phyloP scores from a whole-genome alignment of 805 yeast genomes.

The Barnettozyma siamensis region DNA sequence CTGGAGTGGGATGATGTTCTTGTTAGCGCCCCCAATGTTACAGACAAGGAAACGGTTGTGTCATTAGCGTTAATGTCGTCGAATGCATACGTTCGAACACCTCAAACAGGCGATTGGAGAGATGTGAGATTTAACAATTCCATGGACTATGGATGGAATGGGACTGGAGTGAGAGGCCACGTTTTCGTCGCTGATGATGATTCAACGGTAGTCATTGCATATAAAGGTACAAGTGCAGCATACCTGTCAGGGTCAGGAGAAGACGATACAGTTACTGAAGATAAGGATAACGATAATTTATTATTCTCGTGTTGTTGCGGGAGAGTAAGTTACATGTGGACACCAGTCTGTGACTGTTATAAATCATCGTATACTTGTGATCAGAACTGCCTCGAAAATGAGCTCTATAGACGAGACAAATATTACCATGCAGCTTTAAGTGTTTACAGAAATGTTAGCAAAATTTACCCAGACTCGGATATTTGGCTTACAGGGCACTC shows the following conservation, averaged over 20 bases:
- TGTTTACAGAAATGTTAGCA: conserved; percentile 65
- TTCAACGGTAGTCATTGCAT: conserved; percentile 61
- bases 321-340: conserved; percentile 84
- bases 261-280: conserved; percentile 78
- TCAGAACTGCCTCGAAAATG: conserved; percentile 78
- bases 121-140: conserved; percentile 62
- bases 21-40: conserved; percentile 63
- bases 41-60: conserved; percentile 68
- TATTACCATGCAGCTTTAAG: conserved; percentile 78
- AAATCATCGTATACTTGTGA: conserved; percentile 80
- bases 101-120: conserved; percentile 80
- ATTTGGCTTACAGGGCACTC: conserved; percentile 97
- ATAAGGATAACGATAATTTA: conserved; percentile 81
- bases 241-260: conserved; percentile 69
- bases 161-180: conserved; percentile 84
- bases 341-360: conserved; percentile 92
- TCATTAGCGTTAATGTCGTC: conserved; percentile 81
- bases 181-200: conserved; percentile 64
- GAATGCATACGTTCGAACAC: conserved; percentile 81
- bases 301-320: conserved; percentile 96
- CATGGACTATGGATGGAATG: conserved; percentile 81
- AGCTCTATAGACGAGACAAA: conserved; percentile 65
- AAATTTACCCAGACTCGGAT: conserved; percentile 59
- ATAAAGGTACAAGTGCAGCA: conserved; percentile 91
- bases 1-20: conserved; percentile 64